Base-by-base conservation (phyloP, 2,329 filamentous ascomycete genomes). In the Blastomyces silverae region DNA sequence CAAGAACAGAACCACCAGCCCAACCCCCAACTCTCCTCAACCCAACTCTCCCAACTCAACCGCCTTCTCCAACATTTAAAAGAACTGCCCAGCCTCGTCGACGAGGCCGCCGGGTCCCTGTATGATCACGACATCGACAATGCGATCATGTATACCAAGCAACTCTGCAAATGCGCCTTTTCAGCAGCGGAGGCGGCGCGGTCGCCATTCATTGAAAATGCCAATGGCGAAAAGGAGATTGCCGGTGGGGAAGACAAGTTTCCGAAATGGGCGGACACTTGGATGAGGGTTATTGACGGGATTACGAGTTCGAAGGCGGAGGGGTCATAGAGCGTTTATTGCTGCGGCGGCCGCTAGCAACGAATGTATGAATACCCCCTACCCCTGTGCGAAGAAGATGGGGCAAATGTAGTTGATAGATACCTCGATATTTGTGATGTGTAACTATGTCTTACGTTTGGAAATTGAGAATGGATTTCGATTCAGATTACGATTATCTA, bases 171-270 rank as follows among this genome's bases (percentile, higher is more conserved):
- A 15, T 71, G 70, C 22, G 88, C 90, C 0, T 83, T 89, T 60
- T 79, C 81, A 20, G 88, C 90, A 25, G 88, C 91, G 50, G 87
- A 91, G 46, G 75, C 92, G 10, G 89, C 89, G 0, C 83, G 80
- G 62, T 82, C 85, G 0, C 91, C 95, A 66, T 96, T 95, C 78
- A 84, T 88, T 15, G 76, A 89, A 22, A 83, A 89, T 55, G 80
- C 80, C 0, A 75, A 89, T 53, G 86, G 11, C 22, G 81, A 84
- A 64, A 25, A 20, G 42, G n/a, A 37, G 8, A 7, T n/a, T 7
- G 8, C 44, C 25, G 44, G 25, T n/a, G 44, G 17, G 10, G 72
- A 87, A 59, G 92, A 96, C 71, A 90, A 89, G 71, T 96, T 95
- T 72, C 89, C 87, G 0, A 80, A 84, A 20, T 96, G 92, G 92